Base-by-base conservation (phyloP, 1,139 yeast species). In the Kodamaea fungicola region DNA sequence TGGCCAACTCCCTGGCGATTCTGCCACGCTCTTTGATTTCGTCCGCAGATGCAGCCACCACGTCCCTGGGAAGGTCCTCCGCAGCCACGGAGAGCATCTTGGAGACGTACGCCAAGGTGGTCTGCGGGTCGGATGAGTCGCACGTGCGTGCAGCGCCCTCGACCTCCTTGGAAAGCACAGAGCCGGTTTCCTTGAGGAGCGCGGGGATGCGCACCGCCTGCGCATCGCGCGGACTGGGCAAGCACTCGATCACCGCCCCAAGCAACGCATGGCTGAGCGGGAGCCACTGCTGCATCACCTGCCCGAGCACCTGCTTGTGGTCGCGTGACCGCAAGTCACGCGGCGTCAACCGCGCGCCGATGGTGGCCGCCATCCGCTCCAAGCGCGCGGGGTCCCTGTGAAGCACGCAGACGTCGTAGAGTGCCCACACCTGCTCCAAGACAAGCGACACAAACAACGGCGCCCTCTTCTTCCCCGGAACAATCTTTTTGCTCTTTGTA, bases 211-310 rank as follows among this genome's bases (percentile, higher is more conserved):
- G 76, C 31, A 72, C 78, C 13, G 60, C 61, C 57, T 94, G 99
- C 0, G 97, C 86, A 1, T 59, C 67, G 3, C 72, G 52, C 1
- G 98, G 98, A 9, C 95, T 83, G 0, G 97, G 97, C 35, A 94
- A 61, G 44, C 78, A 78, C 41, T 88, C 95, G 31, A 90, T 83
- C 2, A 92, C 96, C 2, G 95, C 80, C 8, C 94, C 74, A 28
- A 92, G 63, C 13, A 92, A 76, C 0, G 97, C 88, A 35, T 86
- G 82, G 28, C 97, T 84, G 7, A 94, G 76, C 0, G 99, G 97
- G 21, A 94, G 68, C 97, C 98, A 94, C 54, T 90, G 97, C 1
- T 89, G 78, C 79, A 90, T 80, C 8, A 94, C 77, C n/a, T 78
- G 67, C 40, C 73, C 74, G 28, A 89, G 61, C 31, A 88, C 60